Conservation (phyloP, 1,284 basidiomycete species). For the Uromyces viciae-fabae region DNA sequence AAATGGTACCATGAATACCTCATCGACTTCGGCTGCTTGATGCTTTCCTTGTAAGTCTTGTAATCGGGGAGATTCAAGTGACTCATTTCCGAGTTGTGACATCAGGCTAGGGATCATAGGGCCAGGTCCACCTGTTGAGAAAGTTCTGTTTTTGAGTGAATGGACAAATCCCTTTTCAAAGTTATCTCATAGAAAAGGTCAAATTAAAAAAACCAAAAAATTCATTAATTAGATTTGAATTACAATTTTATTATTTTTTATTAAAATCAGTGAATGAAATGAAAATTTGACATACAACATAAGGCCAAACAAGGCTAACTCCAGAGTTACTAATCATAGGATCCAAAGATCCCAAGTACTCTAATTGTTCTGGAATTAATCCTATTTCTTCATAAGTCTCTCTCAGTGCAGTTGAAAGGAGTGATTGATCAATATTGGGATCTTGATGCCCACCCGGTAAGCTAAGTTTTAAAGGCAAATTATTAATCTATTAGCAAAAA, state of each 20-base stretch:
- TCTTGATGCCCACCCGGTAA: slow-evolving; percentile 37
- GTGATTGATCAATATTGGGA: slow-evolving; percentile 11
- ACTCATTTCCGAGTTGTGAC: neutral
- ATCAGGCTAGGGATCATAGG: slow-evolving; percentile 1
- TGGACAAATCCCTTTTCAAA: slow-evolving; percentile 28
- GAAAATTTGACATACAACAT: slow-evolving; percentile 16
- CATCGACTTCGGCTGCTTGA: slow-evolving; percentile 19
- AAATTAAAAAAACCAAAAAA: neutral
- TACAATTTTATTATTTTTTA: neutral
- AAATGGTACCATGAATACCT: slow-evolving; percentile 13
- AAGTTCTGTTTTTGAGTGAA: neutral
- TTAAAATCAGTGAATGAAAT: neutral
- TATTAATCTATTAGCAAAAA: neutral
- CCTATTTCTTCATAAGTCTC: slow-evolving; percentile 30
- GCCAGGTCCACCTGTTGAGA: no score
- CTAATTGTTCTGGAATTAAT: slow-evolving; percentile 17
- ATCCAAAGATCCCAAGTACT: slow-evolving; percentile 18
- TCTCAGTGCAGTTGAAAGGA: slow-evolving; percentile 27
- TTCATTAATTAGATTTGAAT: neutral
- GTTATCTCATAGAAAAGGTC: neutral
- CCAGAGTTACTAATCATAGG: slow-evolving; percentile 20
- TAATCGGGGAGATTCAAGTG: slow-evolving; percentile 3
- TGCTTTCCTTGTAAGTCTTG: neutral
- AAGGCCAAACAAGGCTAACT: slow-evolving; percentile 15
- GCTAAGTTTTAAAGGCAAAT: neutral